phyloP scores from a whole-genome alignment of 2,329 filamentous ascomycete species.

The Endoconidiophora laricicola region DNA sequence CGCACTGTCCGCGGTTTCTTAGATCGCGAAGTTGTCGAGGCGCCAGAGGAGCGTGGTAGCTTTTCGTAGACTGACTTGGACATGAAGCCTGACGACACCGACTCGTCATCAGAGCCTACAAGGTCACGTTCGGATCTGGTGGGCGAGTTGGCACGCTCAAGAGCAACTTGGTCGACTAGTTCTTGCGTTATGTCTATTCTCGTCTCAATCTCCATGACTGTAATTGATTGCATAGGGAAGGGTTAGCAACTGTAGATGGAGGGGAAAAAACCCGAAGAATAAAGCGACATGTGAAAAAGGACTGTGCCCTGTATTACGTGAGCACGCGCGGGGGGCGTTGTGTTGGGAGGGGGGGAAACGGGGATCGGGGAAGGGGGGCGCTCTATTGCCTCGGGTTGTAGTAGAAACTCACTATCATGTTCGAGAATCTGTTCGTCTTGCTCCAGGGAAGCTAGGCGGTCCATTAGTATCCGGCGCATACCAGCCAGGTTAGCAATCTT shows the following conservation, averaged over 20 bases:
- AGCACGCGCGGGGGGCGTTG: background rate
- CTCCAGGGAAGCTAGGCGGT: conserved; percentile 70
- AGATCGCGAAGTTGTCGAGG: conserved; percentile 31
- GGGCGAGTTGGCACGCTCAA: conserved; percentile 33
- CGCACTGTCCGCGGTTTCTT: conserved; percentile 41
- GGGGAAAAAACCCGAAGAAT: background rate
- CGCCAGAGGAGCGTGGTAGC: conserved; percentile 40
- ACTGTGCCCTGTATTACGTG: no score
- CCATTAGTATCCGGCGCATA: conserved; percentile 84
- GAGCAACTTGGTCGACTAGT: conserved; percentile 41
- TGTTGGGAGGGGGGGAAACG: background rate
- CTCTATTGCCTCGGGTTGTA: background rate
- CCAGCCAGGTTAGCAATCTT: conserved; percentile 86
- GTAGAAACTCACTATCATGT: conserved; percentile 54
- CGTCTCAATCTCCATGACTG: conserved; percentile 46
- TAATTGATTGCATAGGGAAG: background rate
- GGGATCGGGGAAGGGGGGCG: background rate
- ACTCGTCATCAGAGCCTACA: conserved; percentile 31
- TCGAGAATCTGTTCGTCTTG: conserved; percentile 82
- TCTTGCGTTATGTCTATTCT: conserved; percentile 45
- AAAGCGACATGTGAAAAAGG: no score
- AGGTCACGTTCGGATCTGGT: conserved; percentile 37
- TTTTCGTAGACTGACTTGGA: conserved; percentile 96
- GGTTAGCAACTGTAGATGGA: conserved; percentile 1
- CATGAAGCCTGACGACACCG: conserved; percentile 49